Conservation (phyloP, 768 basidiomycete species). For the Strobilomyces confusus region DNA sequence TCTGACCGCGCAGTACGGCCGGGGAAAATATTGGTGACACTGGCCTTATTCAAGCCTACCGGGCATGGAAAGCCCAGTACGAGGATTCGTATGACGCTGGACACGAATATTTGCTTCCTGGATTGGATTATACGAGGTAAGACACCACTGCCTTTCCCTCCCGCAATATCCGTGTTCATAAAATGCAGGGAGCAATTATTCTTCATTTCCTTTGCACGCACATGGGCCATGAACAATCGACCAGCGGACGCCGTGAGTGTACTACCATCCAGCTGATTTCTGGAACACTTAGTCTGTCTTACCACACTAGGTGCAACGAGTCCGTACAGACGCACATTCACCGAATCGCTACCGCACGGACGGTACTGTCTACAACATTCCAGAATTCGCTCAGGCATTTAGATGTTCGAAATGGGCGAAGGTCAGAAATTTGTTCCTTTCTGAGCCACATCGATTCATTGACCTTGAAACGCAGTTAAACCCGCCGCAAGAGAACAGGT, state of each 20-base stretch:
- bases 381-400: conserved; percentile 86
- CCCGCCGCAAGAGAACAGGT: conserved; percentile 74
- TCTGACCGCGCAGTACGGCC: conserved; percentile 55
- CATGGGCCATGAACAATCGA: conserved; percentile 84
- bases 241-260: conserved; percentile 66
- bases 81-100: conserved; percentile 52
- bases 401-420: conserved; percentile 73
- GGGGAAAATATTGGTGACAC: conserved; percentile 91
- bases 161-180: neutral
- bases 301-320: conserved; percentile 57
- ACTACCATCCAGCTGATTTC: neutral
- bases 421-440: conserved; percentile 38
- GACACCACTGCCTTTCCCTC: conserved; percentile 7
- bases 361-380: conserved; percentile 83
- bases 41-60: conserved; percentile 80
- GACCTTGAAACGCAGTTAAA: conserved; percentile 53
- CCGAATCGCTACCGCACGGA: conserved; percentile 76
- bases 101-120: conserved; percentile 75
- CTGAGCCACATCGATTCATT: conserved; percentile 1
- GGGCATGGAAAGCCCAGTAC: conserved; percentile 86
- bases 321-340: conserved; percentile 88
- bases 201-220: conserved; percentile 84
- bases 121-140: conserved; percentile 69
- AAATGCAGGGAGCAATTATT: conserved; percentile 79
- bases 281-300: neutral